A percentile compares a stretch with the other conserved stretches of the same genome.
phyloP scores from a whole-genome alignment of 768 basidiomycete genomes.

The Pulveroboletus ravenelii region DNA sequence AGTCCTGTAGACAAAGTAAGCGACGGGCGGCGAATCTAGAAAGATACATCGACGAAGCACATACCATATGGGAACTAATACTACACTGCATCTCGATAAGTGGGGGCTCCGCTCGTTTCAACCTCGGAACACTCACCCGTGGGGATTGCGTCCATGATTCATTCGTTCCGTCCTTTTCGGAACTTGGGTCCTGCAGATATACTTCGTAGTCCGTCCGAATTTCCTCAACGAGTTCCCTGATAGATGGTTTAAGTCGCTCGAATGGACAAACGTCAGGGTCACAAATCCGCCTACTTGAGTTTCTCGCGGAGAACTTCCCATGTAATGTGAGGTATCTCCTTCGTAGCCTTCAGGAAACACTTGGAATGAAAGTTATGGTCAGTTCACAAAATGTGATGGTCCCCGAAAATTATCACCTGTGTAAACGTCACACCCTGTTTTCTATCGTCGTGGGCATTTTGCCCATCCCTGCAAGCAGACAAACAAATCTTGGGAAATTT shows the following conservation, averaged over 20 bases:
- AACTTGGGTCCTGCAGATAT: background rate
- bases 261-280: background rate
- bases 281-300: conserved; percentile 11
- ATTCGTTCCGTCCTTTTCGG: background rate
- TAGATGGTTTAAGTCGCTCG: background rate
- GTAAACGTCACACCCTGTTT: conserved; percentile 20
- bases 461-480: conserved; percentile 25
- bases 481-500: conserved; percentile 18
- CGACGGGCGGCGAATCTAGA: background rate
- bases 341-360: conserved; percentile 19
- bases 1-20: conserved; percentile 7
- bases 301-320: conserved; percentile 19
- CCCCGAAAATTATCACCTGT: conserved; percentile 12
- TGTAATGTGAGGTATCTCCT: conserved; percentile 7
- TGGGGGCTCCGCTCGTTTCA: background rate
- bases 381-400: background rate
- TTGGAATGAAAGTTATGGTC: background rate
- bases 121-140: conserved; percentile 14
- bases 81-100: conserved; percentile 4
- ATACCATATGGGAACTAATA: conserved; percentile 11
- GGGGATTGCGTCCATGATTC: conserved; percentile 14
- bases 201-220: conserved; percentile 12
- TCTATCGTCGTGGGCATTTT: conserved; percentile 21
- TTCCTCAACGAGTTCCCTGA: conserved; percentile 13
- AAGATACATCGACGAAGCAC: background rate